Evolutionary conservation across 495 filamentous ascomycete genomes (phyloP), one percentile per base, ranked within the genome.

Genomic region (Daldinia concentrica): DNA sequence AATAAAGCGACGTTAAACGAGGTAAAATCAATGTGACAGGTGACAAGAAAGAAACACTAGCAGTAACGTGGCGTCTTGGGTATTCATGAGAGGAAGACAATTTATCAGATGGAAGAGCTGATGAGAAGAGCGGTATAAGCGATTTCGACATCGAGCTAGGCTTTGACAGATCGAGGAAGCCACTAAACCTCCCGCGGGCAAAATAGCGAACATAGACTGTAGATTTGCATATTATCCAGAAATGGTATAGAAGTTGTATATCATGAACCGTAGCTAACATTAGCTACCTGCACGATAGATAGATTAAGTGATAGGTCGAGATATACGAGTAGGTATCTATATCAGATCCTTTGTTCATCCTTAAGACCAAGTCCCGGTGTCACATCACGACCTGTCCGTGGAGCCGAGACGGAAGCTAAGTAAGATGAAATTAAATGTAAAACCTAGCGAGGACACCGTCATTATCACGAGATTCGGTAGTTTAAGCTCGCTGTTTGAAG

Each of bases 131-230:
- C 1, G 37, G 27, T 34, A 52, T 45, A 43, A 36, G 58, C 17
- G 43, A 41, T 54, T 27, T 45, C 45, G 54, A 43, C 41, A 39
- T 57, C 51, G 11, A 51, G 58, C 57, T 52, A 54, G 41, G 43
- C 51, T 57, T 22, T 57, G 61, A 24, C 19, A 56, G 17, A 11
- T 59, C 8, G 24, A 17, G 12, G 8, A 29, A 41, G 43, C 48
- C 58, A 45, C 68, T 71, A 71, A 55, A 71, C 68, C 54, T 55
- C 34, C 52, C 62, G 14, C 15, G 43, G 69, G 45, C 29, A 71
- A 67, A 62, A 58, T 66, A 63, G 66, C 69, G 63, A 71, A 57
- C 1, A 24, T 34, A 2, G 9, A 50, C 34, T 30, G 15, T 8
- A 12, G 26, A 24, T 22, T 12, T 48, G 43, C 43, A 48, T 48